phyloP scores from a whole-genome alignment of 75 land plant species.

The Pinus tabuliformis region DNA sequence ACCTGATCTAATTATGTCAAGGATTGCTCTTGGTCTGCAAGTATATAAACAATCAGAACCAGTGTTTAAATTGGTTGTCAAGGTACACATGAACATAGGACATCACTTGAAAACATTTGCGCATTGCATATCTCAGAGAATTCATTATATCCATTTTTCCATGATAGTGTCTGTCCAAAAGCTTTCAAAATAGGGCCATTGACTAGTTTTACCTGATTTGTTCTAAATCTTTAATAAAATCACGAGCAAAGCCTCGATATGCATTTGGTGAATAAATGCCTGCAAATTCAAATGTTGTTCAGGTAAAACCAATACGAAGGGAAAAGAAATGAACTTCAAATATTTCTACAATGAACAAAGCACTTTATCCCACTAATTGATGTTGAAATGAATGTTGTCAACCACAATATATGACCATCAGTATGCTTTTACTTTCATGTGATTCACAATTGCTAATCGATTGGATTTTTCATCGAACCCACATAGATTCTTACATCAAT shows the following conservation, averaged over 20 bases:
- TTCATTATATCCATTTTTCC: not conserved
- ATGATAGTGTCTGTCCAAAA: not conserved
- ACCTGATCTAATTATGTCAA: slow-evolving; percentile 94
- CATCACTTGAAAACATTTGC: not conserved
- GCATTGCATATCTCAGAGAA: not conserved
- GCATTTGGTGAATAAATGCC: slow-evolving; percentile 99
- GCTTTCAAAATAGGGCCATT: not conserved
- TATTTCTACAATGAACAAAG: not conserved
- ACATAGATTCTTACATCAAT: not conserved
- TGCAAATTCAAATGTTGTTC: slow-evolving; percentile 20
- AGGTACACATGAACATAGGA: not conserved
- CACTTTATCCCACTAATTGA: not conserved
- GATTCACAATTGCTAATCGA: not conserved
- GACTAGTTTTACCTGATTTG: slow-evolving; percentile 57
- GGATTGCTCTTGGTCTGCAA: slow-evolving; percentile 89
- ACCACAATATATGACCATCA: not conserved
- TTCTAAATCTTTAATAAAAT: slow-evolving; percentile 96
- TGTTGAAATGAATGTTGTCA: not conserved
- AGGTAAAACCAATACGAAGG: not conserved
- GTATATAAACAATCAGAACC: not conserved
- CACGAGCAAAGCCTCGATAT: slow-evolving; percentile 98
- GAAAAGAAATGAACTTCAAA: not conserved
- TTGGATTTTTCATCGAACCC: too few relatives aligned
- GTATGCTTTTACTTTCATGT: not conserved
- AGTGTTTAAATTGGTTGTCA: not conserved